Evolutionary conservation across 139 green algal species (phyloP), one percentile per base, ranked within the genome.

Genomic region (Desmodesmus armatus): DNA sequence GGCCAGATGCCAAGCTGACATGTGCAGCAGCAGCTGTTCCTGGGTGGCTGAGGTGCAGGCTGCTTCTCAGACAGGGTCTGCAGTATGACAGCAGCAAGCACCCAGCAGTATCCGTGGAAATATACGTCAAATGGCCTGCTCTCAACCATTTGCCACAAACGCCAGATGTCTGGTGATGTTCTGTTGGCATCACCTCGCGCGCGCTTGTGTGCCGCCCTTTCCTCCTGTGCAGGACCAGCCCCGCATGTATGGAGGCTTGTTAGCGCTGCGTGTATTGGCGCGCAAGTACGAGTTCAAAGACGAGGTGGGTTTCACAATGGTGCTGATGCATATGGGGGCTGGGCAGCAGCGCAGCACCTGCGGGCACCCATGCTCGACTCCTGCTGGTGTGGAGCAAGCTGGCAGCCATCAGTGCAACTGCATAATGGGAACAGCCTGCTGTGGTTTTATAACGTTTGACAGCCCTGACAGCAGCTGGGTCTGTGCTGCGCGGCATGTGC

Each of bases 221-320:
- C 31, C 21, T 80, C 19, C n/a, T n/a, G 29, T 63, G 44, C 84
- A 94, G 87, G 96, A 99, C 53, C 88, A 96, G 76, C 17, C 39
- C 4, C 90, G 93, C 11, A 87, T 98, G 37, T 88, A 95, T 72
- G 97, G 94, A 53, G 94, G 84, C 4, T 90, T 99, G 78, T 82
- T 92, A 25, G 91, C 91, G 37, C 88, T 99, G 72, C 95, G 97
- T 63, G 88, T 97, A 44, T 85, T 99, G 49, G 83, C 93, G 5
- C 93, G 97, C 70, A 99, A 99, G 91, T 99, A 98, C 80, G 97
- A 99, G 91, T 99, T 99, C 90, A 91, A 92, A 53, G 92, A 98
- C 58, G 94, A 97, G 5, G 82, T 73, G 58, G 74, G 80, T 78
- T 11, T n/a, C n/a, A n/a, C n/a, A n/a, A n/a, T n/a, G n/a, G 41